These are phyloP conservation scores for Globisporangium parvum DNA, from an alignment of 352 stramenopile genomes.

Conservation along the genomic window DNA sequence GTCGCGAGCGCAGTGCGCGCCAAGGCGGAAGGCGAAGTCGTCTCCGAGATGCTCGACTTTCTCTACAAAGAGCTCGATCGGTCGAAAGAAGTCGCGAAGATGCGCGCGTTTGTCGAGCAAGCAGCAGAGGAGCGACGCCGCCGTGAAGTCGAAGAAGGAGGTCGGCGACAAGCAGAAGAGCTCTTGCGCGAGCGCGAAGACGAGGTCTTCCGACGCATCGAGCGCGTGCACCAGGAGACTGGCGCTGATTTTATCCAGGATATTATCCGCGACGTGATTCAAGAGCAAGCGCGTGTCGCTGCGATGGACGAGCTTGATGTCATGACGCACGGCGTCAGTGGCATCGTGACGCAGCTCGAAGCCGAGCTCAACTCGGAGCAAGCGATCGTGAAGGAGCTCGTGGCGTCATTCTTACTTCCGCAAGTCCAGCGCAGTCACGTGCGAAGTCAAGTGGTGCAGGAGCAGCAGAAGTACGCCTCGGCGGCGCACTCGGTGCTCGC, in stretches of 20 bases:
- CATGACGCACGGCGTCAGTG: slow-evolving; percentile 26
- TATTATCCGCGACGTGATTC: slow-evolving; percentile 49
- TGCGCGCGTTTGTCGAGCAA: slow-evolving; percentile 65
- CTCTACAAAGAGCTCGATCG: slow-evolving; percentile 87
- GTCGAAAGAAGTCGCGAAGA: slow-evolving; percentile 65
- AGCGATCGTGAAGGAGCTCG: slow-evolving; percentile 66
- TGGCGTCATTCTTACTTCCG: slow-evolving; percentile 76
- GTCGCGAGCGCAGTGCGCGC: slow-evolving; percentile 45
- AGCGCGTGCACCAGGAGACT: slow-evolving; percentile 78
- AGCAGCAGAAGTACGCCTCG: slow-evolving; percentile 65
- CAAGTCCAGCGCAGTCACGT: slow-evolving; percentile 67
- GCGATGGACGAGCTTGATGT: slow-evolving; percentile 56
- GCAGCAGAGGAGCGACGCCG: slow-evolving; percentile 61
- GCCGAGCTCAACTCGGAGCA: slow-evolving; percentile 38
- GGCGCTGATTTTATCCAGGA: slow-evolving; percentile 64
- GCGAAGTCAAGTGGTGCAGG: slow-evolving; percentile 40
- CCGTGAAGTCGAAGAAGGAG: slow-evolving; percentile 83
- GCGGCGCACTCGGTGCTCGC: slow-evolving; percentile 55
- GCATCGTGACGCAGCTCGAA: slow-evolving; percentile 54
- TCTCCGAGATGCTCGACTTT: slow-evolving; percentile 86
- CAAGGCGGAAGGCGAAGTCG: slow-evolving; percentile 82
- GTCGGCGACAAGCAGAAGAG: slow-evolving; percentile 83
- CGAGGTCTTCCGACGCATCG: slow-evolving; percentile 71
- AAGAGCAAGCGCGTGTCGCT: slow-evolving; percentile 35
- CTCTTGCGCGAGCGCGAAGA: slow-evolving; percentile 75